Percentiles rank a stretch among this genome's conserved stretches.
These are phyloP conservation scores for Blumeria hordei DNA, from an alignment of 2,329 filamentous ascomycete genomes.

Conservation along the genomic window DNA sequence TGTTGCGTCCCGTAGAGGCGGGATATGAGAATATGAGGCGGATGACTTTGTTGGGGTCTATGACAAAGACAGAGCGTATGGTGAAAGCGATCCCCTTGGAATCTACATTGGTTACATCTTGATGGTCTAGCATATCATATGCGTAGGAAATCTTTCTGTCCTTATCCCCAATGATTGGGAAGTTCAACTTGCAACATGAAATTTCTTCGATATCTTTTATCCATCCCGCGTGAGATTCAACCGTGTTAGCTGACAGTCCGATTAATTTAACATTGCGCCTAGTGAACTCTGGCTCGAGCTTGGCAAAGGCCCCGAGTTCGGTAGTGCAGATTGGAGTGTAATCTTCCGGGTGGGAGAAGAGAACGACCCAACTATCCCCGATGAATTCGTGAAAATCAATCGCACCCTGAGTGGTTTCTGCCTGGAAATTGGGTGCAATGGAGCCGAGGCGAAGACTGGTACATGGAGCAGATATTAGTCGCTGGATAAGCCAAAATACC, in stretches of 20 bases:
- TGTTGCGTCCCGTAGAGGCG: conserved; percentile 64
- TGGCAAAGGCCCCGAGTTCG: conserved; percentile 80
- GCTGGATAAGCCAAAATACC: background rate
- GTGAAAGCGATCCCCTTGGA: conserved; percentile 72
- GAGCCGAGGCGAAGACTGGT: conserved; percentile 39
- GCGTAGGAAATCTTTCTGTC: conserved; percentile 50
- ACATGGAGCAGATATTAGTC: background rate
- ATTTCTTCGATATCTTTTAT: conserved; percentile 74
- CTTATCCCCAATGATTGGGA: conserved; percentile 67
- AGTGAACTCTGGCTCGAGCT: conserved; percentile 67
- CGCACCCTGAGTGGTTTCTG: conserved; percentile 52
- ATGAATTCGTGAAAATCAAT: conserved; percentile 71
- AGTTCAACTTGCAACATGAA: conserved; percentile 40
- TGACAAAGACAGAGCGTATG: conserved; percentile 84
- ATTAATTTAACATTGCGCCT: conserved; percentile 80
- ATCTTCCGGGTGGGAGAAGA: conserved; percentile 73
- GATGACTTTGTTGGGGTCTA: conserved; percentile 85
- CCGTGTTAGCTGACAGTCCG: conserved; percentile 67
- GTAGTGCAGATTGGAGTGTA: conserved; percentile 93
- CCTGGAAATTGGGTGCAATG: conserved; percentile 59
- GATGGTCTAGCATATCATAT: conserved; percentile 69
- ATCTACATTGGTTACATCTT: conserved; percentile 62
- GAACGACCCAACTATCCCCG: conserved; percentile 53
- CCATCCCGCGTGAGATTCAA: conserved; percentile 67
- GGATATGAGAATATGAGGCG: conserved; percentile 83